phyloP scores from a whole-genome alignment of 306 rosid species.

The Hippophae rhamnoides region DNA sequence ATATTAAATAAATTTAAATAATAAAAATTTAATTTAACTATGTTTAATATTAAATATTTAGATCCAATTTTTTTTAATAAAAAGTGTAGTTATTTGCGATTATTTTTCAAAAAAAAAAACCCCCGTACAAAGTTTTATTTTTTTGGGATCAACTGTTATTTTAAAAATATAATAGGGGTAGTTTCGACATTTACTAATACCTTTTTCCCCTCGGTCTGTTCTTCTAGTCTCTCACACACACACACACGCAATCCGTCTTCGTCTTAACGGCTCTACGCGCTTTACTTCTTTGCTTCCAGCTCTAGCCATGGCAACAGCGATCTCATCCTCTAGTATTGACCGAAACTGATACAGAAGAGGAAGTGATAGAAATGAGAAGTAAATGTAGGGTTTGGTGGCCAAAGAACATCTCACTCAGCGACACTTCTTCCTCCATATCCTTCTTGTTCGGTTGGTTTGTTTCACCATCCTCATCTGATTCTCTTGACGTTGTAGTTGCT shows the following conservation, averaged over 20 bases:
- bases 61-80: too few relatives aligned
- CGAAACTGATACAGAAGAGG: neutral
- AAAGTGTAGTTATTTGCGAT: too few relatives aligned
- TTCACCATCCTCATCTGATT: conserved; percentile 37
- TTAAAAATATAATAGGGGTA: too few relatives aligned
- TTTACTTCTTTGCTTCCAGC: neutral
- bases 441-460: conserved; percentile 79
- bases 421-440: conserved; percentile 30
- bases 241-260: neutral
- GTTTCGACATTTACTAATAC: too few relatives aligned
- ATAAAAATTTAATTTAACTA: too few relatives aligned
- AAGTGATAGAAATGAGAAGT: conserved; percentile 30
- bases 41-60: too few relatives aligned
- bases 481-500: conserved; percentile 69
- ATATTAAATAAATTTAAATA: too few relatives aligned
- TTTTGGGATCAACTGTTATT: too few relatives aligned
- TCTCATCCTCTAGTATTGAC: neutral
- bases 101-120: too few relatives aligned
- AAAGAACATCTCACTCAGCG: conserved; percentile 40
- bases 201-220: too few relatives aligned
- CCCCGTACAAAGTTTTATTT: too few relatives aligned
- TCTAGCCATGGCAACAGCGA: conserved; percentile 3
- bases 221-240: neutral
- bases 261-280: neutral
- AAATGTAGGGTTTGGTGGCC: conserved; percentile 98